Evolutionary conservation across 805 yeast genomes (phyloP).

Genomic region (Candida namnaoensis): DNA sequence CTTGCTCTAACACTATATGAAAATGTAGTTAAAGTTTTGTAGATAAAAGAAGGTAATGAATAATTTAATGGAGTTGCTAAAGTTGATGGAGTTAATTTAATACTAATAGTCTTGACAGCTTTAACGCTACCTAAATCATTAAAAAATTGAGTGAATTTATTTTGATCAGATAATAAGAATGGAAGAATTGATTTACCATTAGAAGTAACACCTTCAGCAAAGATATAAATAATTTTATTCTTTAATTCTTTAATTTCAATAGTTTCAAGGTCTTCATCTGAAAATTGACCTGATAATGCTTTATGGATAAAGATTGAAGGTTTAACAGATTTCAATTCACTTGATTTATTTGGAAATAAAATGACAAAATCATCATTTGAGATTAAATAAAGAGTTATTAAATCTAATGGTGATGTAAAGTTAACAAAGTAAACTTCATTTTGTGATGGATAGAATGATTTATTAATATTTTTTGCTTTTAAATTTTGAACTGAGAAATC

Average conservation of each 20-base stretch:
- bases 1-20: constrained; percentile 16
- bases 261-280: neutral
- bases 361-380: constrained; percentile 19
- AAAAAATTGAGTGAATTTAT: constrained; percentile 11
- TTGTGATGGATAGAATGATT: constrained; percentile 22
- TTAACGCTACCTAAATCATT: neutral
- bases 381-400: constrained; percentile 23
- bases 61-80: constrained; percentile 23
- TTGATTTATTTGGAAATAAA: constrained; percentile 26
- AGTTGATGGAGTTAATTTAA: constrained; percentile 20
- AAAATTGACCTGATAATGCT: constrained; percentile 10
- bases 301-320: constrained; percentile 20
- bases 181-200: constrained; percentile 74
- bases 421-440: constrained; percentile 39
- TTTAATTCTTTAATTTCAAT: constrained; percentile 13
- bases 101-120: constrained; percentile 15
- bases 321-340: constrained; percentile 20
- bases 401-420: constrained; percentile 38
- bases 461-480: constrained; percentile 7
- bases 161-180: constrained; percentile 25
- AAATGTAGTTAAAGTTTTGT: constrained; percentile 12
- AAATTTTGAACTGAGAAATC: constrained; percentile 14
- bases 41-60: constrained; percentile 8
- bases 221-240: constrained; percentile 41
- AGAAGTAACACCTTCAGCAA: constrained; percentile 80